Percentiles rank a stretch among this genome's conserved stretches.
These are phyloP conservation scores for Lyophyllum shimeji DNA, from an alignment of 768 basidiomycete genomes.

Conservation along the genomic window DNA sequence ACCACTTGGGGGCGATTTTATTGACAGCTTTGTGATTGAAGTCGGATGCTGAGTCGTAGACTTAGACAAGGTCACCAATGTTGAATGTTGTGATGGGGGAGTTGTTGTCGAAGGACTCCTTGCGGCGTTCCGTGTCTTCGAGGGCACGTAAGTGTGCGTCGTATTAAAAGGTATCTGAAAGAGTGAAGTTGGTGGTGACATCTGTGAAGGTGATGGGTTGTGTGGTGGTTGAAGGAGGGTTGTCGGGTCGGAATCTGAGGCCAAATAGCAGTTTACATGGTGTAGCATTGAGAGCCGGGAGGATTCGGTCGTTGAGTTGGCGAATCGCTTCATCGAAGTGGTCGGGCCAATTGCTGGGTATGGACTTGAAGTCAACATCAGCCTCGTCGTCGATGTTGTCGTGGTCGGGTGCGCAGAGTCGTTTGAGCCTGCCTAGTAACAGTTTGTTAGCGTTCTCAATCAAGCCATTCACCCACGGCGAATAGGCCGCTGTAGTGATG, in stretches of 20 bases:
- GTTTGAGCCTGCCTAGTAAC: neutral
- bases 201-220: neutral
- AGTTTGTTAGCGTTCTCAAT: no score
- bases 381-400: neutral
- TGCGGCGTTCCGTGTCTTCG: neutral
- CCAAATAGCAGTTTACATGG: no score
- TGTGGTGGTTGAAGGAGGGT: neutral
- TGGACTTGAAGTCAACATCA: neutral
- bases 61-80: neutral
- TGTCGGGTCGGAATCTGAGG: neutral
- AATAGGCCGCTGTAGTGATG: no score
- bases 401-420: neutral
- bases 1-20: constrained; percentile 1
- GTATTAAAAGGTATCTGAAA: neutral
- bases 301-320: no score
- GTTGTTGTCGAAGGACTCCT: constrained; percentile 1
- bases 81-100: no score
- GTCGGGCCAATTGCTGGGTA: no score
- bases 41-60: constrained; percentile 1
- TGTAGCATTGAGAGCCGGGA: neutral
- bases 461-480: no score
- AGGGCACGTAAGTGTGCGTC: neutral
- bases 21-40: neutral
- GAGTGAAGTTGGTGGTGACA: neutral
- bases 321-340: neutral